Base-by-base conservation (phyloP, 139 green algal genomes). In the Micromonas commoda region DNA sequence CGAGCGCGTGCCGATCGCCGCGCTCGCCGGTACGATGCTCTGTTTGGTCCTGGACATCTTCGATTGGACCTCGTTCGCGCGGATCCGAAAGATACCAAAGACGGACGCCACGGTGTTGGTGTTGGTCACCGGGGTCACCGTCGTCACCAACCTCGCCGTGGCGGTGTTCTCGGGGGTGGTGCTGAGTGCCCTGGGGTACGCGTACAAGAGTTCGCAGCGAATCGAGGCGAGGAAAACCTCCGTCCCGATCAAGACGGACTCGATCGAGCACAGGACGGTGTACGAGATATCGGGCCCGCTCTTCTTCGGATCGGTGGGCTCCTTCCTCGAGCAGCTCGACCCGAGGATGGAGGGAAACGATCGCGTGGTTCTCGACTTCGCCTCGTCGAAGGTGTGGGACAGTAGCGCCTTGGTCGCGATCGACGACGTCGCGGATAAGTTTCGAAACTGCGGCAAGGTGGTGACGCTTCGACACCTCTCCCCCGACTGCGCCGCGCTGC, bases 121-220 rank as follows among this genome's bases (percentile, higher is more conserved):
- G 51, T 20, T 64, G 20, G 80, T 84, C 19, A 81, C 74, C 1
- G 64, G 19, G 2, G 65, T 80, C 45, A 84, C 80, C 29, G 73
- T 81, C 1, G 32, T 35, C 1, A 79, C 74, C 16, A 84, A 84
- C 60, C 34, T 84, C 20, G 79, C 79, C 13, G 79, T 83, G 19
- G 79, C 79, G 13, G 79, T 83, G 4, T 71, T 83, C 54, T 34
- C 51, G 2, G 79, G 79, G n/a, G 79, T 83, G 13, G 54, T 83
- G 24, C 23, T 83, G n/a, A 71, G 54, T 9, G 64, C 79, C 2
- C 64, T 83, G 0, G 66, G 66, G 16, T 83, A 75, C 39, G 61
- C 79, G 37, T 83, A 51, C 28, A 83, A 83, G 64, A 35, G 28
- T 1, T 54, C 72, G 23, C 37, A 80, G 34, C 64, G 63, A 2